Conservation (phyloP, 768 basidiomycete species). For the Coprinellus micaceus region DNA sequence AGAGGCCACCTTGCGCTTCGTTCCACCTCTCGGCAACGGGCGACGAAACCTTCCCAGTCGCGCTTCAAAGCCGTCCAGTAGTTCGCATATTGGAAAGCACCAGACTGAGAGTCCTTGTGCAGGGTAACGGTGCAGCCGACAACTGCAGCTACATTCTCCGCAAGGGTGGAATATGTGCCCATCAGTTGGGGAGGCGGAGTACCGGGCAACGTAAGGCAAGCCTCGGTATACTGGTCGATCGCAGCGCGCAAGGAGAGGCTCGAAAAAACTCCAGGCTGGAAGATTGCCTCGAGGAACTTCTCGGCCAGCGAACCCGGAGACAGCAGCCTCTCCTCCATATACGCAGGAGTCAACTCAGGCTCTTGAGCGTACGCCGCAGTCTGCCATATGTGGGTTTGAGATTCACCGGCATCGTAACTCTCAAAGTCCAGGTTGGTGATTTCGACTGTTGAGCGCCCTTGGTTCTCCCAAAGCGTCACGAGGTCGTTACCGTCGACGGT, state of each 20-base stretch:
- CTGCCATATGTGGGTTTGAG: slow-evolving; percentile 44
- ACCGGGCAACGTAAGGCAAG: slow-evolving; percentile 64
- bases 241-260: slow-evolving; percentile 75
- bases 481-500: slow-evolving; percentile 44
- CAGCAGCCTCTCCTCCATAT: slow-evolving; percentile 80
- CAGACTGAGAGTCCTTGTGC: slow-evolving; percentile 70
- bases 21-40: slow-evolving; percentile 87
- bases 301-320: slow-evolving; percentile 68
- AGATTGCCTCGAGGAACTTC: slow-evolving; percentile 77
- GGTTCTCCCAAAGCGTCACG: slow-evolving; percentile 76
- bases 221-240: slow-evolving; percentile 75
- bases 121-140: slow-evolving; percentile 85
- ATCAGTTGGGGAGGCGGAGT: slow-evolving; percentile 54
- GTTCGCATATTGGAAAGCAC: slow-evolving; percentile 69
- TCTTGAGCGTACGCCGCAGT: slow-evolving; percentile 61
- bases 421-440: slow-evolving; percentile 44
- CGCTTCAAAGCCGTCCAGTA: slow-evolving; percentile 84
- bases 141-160: slow-evolving; percentile 74
- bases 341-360: slow-evolving; percentile 76
- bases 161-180: slow-evolving; percentile 59
- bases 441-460: slow-evolving; percentile 72
- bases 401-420: slow-evolving; percentile 27
- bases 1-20: slow-evolving; percentile 81
- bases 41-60: slow-evolving; percentile 96
- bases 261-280: slow-evolving; percentile 88